Evolutionary conservation across 176 grass and related monocot genomes (phyloP).

Genomic region (Puya raimondii): DNA sequence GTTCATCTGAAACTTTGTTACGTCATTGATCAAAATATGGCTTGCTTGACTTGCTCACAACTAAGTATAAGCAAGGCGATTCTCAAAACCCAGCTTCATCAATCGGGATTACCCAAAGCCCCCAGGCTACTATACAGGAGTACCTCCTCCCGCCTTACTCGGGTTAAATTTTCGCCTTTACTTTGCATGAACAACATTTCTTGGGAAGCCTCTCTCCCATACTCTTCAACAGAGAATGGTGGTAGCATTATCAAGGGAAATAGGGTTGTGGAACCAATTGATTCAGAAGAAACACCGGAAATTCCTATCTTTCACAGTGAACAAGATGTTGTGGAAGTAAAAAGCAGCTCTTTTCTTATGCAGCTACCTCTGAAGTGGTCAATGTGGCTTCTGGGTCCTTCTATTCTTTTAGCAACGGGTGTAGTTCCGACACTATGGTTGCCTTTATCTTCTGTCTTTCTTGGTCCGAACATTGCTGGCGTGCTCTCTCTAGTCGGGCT

Average conservation of each 20-base stretch:
- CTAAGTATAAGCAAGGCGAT: slow-evolving; percentile 23
- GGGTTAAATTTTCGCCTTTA: slow-evolving; percentile 26
- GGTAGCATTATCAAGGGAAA: slow-evolving; percentile 45
- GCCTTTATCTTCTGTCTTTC: slow-evolving; percentile 66
- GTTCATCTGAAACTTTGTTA: neutral
- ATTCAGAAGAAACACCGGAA: slow-evolving; percentile 49
- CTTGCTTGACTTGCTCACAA: slow-evolving; percentile 34
- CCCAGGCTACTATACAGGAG: slow-evolving; percentile 27
- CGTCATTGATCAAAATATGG: slow-evolving; percentile 23
- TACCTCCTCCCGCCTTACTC: slow-evolving; percentile 5
- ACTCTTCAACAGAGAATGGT: slow-evolving; percentile 37
- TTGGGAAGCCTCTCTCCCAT: slow-evolving; percentile 58
- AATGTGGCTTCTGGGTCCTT: slow-evolving; percentile 88
- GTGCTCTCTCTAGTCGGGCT: slow-evolving; percentile 73
- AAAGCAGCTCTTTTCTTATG: slow-evolving; percentile 25
- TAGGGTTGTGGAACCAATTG: slow-evolving; percentile 50
- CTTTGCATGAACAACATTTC: slow-evolving; percentile 42
- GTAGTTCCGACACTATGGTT: slow-evolving; percentile 84
- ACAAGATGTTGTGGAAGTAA: slow-evolving; percentile 43
- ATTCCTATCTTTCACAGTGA: slow-evolving; percentile 50
- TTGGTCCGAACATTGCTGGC: slow-evolving; percentile 61
- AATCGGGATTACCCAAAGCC: slow-evolving; percentile 15
- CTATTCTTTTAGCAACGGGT: slow-evolving; percentile 57
- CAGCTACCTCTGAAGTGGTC: slow-evolving; percentile 39
- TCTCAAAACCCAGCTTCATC: slow-evolving; percentile 26